A percentile compares a stretch with the other conserved stretches of the same genome.
Conservation (phyloP, 2,329 filamentous ascomycete genomes). For the Apiospora phragmitis region DNA sequence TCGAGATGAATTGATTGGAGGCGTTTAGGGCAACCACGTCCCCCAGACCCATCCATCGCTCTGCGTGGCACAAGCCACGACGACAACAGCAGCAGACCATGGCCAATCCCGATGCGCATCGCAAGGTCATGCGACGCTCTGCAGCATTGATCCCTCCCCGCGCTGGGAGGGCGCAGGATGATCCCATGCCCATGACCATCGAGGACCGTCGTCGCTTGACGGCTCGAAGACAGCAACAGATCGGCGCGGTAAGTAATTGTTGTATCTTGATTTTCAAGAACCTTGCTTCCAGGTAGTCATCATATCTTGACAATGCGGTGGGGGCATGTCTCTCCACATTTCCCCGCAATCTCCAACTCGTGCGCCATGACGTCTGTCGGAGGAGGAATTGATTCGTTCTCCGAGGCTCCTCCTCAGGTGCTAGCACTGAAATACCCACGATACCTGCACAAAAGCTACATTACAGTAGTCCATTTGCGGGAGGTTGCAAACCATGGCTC, state of each 20-base stretch:
- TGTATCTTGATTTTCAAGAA: neutral
- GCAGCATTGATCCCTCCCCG: neutral
- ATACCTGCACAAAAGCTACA: neutral
- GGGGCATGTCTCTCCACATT: neutral
- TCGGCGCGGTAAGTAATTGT: neutral
- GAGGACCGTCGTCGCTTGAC: neutral
- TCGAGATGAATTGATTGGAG: neutral
- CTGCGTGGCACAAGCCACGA: neutral
- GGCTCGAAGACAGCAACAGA: neutral
- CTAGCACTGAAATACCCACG: neutral
- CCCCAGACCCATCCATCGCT: neutral
- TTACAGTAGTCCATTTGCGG: neutral
- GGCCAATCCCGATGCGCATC: neutral
- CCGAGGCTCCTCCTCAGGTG: neutral
- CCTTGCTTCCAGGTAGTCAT: neutral
- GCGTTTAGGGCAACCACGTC: neutral
- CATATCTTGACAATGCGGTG: neutral
- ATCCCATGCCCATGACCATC: neutral
- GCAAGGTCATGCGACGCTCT: neutral
- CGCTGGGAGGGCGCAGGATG: neutral
- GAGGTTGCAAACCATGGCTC: neutral
- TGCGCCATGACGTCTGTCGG: neutral
- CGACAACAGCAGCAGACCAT: neutral
- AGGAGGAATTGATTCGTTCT: neutral
- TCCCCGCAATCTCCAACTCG: slow-evolving; percentile 1